These are phyloP conservation scores for Candida andamanensis DNA, from an alignment of 805 yeast genomes.

Conservation along the genomic window DNA sequence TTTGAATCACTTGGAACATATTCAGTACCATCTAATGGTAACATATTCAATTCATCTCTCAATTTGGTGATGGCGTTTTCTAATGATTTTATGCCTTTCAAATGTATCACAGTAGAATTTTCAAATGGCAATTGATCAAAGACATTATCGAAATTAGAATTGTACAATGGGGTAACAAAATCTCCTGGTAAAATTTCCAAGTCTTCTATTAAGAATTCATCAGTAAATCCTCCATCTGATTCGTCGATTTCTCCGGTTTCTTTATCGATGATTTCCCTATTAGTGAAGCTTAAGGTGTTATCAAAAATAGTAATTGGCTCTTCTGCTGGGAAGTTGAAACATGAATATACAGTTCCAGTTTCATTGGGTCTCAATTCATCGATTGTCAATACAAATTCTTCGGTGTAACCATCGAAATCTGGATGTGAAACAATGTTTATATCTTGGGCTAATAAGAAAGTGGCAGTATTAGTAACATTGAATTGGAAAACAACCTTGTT, in stretches of 20 bases:
- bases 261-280: conserved; percentile 70
- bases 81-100: conserved; percentile 39
- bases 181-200: conserved; percentile 75
- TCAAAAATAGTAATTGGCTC: conserved; percentile 43
- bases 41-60: conserved; percentile 40
- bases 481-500: conserved; percentile 75
- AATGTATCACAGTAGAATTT: conserved; percentile 65
- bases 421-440: conserved; percentile 68
- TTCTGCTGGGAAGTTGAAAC: conserved; percentile 57
- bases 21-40: conserved; percentile 72
- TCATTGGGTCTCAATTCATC: conserved; percentile 66
- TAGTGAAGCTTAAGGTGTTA: conserved; percentile 65
- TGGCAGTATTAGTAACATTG: conserved; percentile 78
- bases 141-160: conserved; percentile 65
- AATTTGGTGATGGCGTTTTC: conserved; percentile 48
- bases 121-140: conserved; percentile 65
- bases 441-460: conserved; percentile 70
- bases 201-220: conserved; percentile 88
- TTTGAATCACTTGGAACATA: conserved; percentile 52
- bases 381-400: conserved; percentile 71
- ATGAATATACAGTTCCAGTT: conserved; percentile 73
- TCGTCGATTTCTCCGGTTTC: conserved; percentile 61
- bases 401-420: conserved; percentile 52
- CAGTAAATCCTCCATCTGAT: conserved; percentile 79
- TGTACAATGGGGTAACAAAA: conserved; percentile 69